These are phyloP conservation scores for Dioszegia crocea DNA, from an alignment of 768 basidiomycete genomes.

Conservation along the genomic window DNA sequence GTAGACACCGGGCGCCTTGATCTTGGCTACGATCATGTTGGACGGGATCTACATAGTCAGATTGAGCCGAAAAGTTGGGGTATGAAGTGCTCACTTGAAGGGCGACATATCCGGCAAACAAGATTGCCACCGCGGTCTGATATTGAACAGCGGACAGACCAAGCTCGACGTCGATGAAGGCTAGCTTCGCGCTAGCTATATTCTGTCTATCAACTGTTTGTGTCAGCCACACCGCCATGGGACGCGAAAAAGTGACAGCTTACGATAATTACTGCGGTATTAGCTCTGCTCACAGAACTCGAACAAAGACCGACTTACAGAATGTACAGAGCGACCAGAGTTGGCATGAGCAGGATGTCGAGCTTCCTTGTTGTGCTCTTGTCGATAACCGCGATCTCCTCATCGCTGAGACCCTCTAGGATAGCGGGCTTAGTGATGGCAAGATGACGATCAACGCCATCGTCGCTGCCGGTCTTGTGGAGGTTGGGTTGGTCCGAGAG, in stretches of 20 bases:
- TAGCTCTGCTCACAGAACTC: too few species aligned
- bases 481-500: background rate
- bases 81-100: constrained; percentile 18
- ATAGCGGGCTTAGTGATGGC: constrained; percentile 30
- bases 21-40: constrained; percentile 43
- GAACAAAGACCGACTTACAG: constrained; percentile 12
- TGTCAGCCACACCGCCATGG: background rate
- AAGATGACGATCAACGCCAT: constrained; percentile 24
- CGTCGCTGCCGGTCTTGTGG: background rate
- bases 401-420: constrained; percentile 26
- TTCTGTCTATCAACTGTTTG: constrained; percentile 26
- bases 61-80: background rate
- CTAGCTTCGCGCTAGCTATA: constrained; percentile 36
- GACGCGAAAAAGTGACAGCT: background rate
- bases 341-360: constrained; percentile 41
- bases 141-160: constrained; percentile 24
- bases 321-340: constrained; percentile 29
- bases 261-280: background rate
- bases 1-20: constrained; percentile 36
- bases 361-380: constrained; percentile 34
- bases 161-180: constrained; percentile 24
- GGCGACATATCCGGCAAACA: constrained; percentile 45
- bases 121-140: constrained; percentile 30
- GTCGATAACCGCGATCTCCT: constrained; percentile 32
- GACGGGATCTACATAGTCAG: constrained; percentile 18